Evolutionary conservation across 2,329 filamentous ascomycete species (phyloP).

Genomic region (Phyllosticta citriasiana): DNA sequence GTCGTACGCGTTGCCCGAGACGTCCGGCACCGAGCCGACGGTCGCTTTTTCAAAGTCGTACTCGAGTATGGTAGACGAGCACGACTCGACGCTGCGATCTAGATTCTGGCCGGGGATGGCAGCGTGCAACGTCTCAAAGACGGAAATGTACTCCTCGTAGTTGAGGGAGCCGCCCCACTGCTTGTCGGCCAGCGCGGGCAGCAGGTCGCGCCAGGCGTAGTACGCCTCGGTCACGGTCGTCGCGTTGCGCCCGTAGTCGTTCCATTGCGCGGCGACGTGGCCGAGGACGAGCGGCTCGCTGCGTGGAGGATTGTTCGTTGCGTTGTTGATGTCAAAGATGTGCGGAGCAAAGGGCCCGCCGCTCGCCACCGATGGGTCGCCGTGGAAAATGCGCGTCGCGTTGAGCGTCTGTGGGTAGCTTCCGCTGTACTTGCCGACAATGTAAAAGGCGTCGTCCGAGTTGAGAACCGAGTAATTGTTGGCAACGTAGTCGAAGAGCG

Average conservation of each 20-base stretch:
- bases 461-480: conserved; percentile 35
- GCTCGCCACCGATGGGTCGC: conserved; percentile 25
- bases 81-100: conserved; percentile 20
- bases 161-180: conserved; percentile 33
- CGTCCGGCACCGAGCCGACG: conserved; percentile 20
- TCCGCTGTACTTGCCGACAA: conserved; percentile 38
- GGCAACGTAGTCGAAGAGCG: conserved; percentile 29
- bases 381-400: conserved; percentile 33
- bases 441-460: conserved; percentile 43
- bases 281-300: conserved; percentile 36
- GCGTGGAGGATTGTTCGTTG: conserved; percentile 36
- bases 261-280: conserved; percentile 29
- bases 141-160: neutral
- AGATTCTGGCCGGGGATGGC: conserved; percentile 39
- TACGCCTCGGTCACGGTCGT: conserved; percentile 40
- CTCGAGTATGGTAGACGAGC: conserved; percentile 21
- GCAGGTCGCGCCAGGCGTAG: conserved; percentile 37
- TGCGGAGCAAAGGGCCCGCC: conserved; percentile 37
- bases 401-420: conserved; percentile 41
- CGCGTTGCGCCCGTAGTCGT: conserved; percentile 40
- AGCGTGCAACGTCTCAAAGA: conserved; percentile 15
- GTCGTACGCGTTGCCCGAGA: conserved; percentile 33
- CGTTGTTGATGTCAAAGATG: conserved; percentile 42
- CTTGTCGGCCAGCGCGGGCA: conserved; percentile 34
- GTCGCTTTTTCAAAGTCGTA: conserved; percentile 22